phyloP scores from a whole-genome alignment of 805 yeast species.

The Lipomyces chichibuensis region DNA sequence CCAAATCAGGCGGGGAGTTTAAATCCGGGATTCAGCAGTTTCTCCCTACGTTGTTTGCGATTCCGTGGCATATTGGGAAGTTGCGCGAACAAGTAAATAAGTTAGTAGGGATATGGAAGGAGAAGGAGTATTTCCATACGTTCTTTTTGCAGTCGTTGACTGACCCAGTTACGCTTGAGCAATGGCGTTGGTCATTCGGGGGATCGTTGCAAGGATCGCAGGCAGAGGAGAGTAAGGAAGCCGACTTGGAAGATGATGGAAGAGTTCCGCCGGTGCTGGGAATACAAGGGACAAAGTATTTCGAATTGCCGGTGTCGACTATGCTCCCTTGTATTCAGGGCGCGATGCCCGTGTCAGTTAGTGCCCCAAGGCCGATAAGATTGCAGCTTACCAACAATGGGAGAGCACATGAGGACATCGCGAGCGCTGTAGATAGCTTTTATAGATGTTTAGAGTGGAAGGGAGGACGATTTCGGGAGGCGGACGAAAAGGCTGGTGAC shows the following conservation, averaged over 20 bases:
- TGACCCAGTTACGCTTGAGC: slow-evolving; percentile 8
- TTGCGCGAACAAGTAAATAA: slow-evolving; percentile 11
- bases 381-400: slow-evolving; percentile 4
- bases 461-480: slow-evolving; percentile 14
- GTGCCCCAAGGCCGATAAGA: slow-evolving; percentile 12
- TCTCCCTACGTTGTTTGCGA: slow-evolving; percentile 20
- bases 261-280: slow-evolving; percentile 30
- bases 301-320: slow-evolving; percentile 35
- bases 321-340: slow-evolving; percentile 23
- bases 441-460: slow-evolving; percentile 15
- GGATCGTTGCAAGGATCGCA: background rate
- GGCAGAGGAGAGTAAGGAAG: background rate
- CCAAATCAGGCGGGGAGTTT: background rate
- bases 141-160: slow-evolving; percentile 6
- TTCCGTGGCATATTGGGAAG: slow-evolving; percentile 20
- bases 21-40: slow-evolving; percentile 12
- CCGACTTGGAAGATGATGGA: background rate
- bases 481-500: slow-evolving; percentile 3
- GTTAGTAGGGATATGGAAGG: slow-evolving; percentile 29
- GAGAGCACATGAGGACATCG: background rate
- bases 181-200: background rate
- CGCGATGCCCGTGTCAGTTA: slow-evolving; percentile 3
- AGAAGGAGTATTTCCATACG: slow-evolving; percentile 10
- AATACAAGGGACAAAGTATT: slow-evolving; percentile 10
- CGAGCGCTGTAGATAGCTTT: slow-evolving; percentile 21